Conservation (phyloP, 1,139 yeast genomes). For the Saccharomycopsis phalli region DNA sequence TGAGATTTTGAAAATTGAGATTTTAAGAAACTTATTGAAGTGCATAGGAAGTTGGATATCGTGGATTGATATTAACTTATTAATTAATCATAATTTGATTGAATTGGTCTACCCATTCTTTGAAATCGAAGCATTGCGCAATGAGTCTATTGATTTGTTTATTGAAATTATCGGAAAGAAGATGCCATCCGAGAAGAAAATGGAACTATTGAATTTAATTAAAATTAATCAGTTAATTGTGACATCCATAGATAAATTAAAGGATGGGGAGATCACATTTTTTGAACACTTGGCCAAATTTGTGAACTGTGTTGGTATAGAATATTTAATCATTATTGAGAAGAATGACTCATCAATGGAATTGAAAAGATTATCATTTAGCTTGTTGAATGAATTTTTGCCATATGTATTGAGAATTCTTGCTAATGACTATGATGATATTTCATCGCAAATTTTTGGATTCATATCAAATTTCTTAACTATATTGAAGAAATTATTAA, state of each 20-base stretch:
- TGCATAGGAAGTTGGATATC: constrained; percentile 81
- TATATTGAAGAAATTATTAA: constrained; percentile 48
- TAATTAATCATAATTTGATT: constrained; percentile 61
- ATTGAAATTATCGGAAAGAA: constrained; percentile 81
- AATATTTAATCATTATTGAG: constrained; percentile 59
- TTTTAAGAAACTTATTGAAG: constrained; percentile 50
- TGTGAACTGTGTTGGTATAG: constrained; percentile 66
- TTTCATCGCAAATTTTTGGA: constrained; percentile 74
- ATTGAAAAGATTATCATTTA: constrained; percentile 36
- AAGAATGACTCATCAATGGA: constrained; percentile 30
- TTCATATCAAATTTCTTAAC: constrained; percentile 68
- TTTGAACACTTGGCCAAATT: constrained; percentile 71
- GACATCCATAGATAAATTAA: constrained; percentile 22
- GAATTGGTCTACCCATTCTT: constrained; percentile 56
- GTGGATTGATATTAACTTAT: constrained; percentile 88
- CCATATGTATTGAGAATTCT: constrained; percentile 68
- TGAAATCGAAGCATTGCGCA: constrained; percentile 36
- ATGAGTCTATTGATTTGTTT: constrained; percentile 63
- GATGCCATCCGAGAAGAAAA: constrained; percentile 82
- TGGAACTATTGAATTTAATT: constrained; percentile 46
- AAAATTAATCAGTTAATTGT: constrained; percentile 11
- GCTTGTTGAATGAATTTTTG: constrained; percentile 50
- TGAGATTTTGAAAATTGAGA: constrained; percentile 33
- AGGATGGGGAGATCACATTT: constrained; percentile 52
- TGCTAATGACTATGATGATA: constrained; percentile 80